phyloP scores from a whole-genome alignment of 2,329 filamentous ascomycete genomes.

The Verticillium dahliae region DNA sequence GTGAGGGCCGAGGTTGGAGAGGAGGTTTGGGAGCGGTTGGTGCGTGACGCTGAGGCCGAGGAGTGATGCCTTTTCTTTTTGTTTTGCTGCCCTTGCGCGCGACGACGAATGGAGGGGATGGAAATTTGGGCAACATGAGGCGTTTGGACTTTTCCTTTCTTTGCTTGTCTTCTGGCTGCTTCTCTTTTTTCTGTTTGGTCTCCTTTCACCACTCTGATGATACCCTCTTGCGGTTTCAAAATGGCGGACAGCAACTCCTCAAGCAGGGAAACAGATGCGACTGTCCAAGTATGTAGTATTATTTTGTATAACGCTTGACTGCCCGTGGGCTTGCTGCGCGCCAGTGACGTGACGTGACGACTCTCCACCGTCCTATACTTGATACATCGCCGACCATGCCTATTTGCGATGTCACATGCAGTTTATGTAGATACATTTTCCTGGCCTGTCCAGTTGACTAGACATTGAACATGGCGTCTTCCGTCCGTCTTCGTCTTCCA shows the following conservation, averaged over 20 bases:
- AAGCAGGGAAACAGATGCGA: neutral
- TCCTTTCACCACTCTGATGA: neutral
- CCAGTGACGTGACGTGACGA: neutral
- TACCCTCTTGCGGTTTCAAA: neutral
- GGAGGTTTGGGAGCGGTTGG: slow-evolving; percentile 7
- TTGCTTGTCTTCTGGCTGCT: neutral
- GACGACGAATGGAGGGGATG: neutral
- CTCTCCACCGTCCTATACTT: neutral
- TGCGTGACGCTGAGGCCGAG: neutral
- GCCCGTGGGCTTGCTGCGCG: neutral
- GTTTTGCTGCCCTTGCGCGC: neutral
- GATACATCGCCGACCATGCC: neutral
- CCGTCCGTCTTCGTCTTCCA: neutral
- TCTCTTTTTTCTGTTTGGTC: neutral
- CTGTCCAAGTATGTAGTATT: neutral
- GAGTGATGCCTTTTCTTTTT: neutral
- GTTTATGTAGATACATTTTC: neutral
- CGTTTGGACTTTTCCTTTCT: neutral
- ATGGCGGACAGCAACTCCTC: neutral
- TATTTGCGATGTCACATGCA: neutral
- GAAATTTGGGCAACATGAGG: neutral
- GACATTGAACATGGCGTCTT: neutral
- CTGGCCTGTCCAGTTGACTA: neutral
- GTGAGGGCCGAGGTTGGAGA: slow-evolving; percentile 9
- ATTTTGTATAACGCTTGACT: neutral